Conservation (phyloP, 2,329 filamentous ascomycete species). For the Claviceps digitariae region DNA sequence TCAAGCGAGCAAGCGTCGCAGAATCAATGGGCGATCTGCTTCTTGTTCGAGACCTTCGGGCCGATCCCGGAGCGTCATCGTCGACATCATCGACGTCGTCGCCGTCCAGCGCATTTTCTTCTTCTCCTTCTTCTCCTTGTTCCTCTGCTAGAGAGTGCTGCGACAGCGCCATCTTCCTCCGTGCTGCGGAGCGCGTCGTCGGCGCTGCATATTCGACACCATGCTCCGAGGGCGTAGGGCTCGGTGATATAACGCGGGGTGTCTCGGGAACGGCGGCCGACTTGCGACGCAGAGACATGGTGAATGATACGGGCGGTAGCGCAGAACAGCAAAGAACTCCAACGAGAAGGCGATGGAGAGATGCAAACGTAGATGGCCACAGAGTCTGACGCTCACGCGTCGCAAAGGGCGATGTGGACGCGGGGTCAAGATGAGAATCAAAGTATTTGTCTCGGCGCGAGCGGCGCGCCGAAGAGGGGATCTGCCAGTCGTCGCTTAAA, state of each 20-base stretch:
- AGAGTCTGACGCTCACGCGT: constrained; percentile 12
- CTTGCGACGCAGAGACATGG: constrained; percentile 39
- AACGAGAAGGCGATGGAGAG: constrained; percentile 36
- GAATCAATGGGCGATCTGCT: constrained; percentile 54
- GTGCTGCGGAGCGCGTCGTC: constrained; percentile 59
- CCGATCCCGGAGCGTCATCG: constrained; percentile 26
- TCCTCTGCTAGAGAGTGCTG: constrained; percentile 49
- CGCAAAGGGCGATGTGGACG: not conserved
- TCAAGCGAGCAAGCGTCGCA: constrained; percentile 39
- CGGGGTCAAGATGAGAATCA: constrained; percentile 15
- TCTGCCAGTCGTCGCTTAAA: constrained; percentile 8
- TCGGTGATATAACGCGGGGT: constrained; percentile 81
- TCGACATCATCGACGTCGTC: constrained; percentile 25
- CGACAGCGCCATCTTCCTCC: constrained; percentile 36
- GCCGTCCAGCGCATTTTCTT: constrained; percentile 27
- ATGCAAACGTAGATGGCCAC: constrained; percentile 34
- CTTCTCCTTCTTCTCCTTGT: constrained; percentile 25
- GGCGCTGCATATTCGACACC: constrained; percentile 49
- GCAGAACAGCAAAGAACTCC: constrained; percentile 42
- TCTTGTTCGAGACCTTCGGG: constrained; percentile 51
- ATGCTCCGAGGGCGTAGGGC: constrained; percentile 44
- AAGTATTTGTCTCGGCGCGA: constrained; percentile 38
- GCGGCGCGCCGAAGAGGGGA: constrained; percentile 15
- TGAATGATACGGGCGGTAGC: constrained; percentile 45
- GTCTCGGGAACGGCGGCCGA: constrained; percentile 50